A percentile compares a stretch with the other conserved stretches of the same genome.
Conservation (phyloP, 2,329 filamentous ascomycete species). For the Alternaria triticina region DNA sequence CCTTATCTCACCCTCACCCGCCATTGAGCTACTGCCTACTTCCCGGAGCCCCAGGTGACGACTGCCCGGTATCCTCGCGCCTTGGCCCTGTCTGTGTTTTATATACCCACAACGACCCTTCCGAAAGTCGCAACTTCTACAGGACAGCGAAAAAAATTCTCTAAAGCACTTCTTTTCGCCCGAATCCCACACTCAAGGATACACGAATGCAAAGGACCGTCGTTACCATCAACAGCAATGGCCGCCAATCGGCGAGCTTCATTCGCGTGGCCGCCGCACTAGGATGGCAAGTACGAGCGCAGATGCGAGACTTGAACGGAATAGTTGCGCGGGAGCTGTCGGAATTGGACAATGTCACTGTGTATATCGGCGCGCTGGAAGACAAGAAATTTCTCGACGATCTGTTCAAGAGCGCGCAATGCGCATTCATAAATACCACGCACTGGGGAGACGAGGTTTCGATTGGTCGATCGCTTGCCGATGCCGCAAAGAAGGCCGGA, state of each 20-base stretch:
- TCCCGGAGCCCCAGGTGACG: constrained; percentile 10
- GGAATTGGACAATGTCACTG: constrained; percentile 79
- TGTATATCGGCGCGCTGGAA: constrained; percentile 69
- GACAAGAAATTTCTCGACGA: constrained; percentile 78
- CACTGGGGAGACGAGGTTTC: constrained; percentile 94
- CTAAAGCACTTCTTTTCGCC: background rate
- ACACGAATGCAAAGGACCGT: constrained; percentile 66
- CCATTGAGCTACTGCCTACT: constrained; percentile 16
- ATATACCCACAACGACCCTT: constrained; percentile 25
- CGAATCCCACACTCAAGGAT: constrained; percentile 3
- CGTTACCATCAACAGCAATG: constrained; percentile 93
- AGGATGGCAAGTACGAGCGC: constrained; percentile 90
- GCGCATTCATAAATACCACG: constrained; percentile 97
- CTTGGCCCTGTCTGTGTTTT: constrained; percentile 27
- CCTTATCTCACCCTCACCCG: constrained; percentile 29
- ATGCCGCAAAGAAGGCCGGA: constrained; percentile 83
- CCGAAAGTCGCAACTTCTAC: constrained; percentile 4
- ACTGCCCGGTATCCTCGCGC: constrained; percentile 20
- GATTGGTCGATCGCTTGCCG: constrained; percentile 86
- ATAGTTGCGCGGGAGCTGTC: constrained; percentile 88
- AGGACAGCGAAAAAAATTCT: background rate
- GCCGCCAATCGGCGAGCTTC: constrained; percentile 92
- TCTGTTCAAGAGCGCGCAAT: constrained; percentile 81
- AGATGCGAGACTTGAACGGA: constrained; percentile 85
- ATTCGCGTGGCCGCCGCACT: constrained; percentile 93